A percentile compares a stretch with the other conserved stretches of the same genome.
Conservation (phyloP, 2,329 filamentous ascomycete species). For the Xylariaceae sp. region DNA sequence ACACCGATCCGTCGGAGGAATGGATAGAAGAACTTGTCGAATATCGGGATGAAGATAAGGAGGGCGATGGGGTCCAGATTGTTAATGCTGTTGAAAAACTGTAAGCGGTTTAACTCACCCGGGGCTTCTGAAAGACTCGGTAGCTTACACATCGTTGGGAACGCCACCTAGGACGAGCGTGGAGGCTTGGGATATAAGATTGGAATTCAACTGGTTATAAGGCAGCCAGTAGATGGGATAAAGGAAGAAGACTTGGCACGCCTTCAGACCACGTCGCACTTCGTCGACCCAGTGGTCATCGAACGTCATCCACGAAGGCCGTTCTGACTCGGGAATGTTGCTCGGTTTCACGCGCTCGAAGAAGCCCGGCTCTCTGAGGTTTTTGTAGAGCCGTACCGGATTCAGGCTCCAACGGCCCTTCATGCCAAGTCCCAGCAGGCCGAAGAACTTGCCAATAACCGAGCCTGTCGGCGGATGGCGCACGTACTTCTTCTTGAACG, state of each 20-base stretch:
- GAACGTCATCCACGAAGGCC: slow-evolving; percentile 65
- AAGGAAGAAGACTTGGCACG: slow-evolving; percentile 50
- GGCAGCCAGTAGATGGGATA: slow-evolving; percentile 61
- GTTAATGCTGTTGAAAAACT: slow-evolving; percentile 38
- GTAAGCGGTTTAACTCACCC: not conserved
- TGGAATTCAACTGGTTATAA: slow-evolving; percentile 64
- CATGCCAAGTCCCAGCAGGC: slow-evolving; percentile 54
- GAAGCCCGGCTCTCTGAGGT: slow-evolving; percentile 43
- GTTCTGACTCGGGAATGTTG: slow-evolving; percentile 46
- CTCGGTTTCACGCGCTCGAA: slow-evolving; percentile 68
- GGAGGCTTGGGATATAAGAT: slow-evolving; percentile 58
- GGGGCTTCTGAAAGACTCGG: too few species aligned
- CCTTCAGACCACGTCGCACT: slow-evolving; percentile 59
- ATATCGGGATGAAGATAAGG: slow-evolving; percentile 60
- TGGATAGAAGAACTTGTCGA: slow-evolving; percentile 58
- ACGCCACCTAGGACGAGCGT: slow-evolving; percentile 57
- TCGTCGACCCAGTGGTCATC: slow-evolving; percentile 68
- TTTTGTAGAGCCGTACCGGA: slow-evolving; percentile 39
- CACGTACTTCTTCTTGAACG: slow-evolving; percentile 41
- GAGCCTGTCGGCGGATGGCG: slow-evolving; percentile 55
- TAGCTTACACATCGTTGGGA: slow-evolving; percentile 55
- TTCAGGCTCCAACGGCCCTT: slow-evolving; percentile 60
- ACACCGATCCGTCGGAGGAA: slow-evolving; percentile 51
- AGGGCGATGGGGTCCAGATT: slow-evolving; percentile 64
- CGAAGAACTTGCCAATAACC: slow-evolving; percentile 61